Evolutionary conservation across 768 basidiomycete species (phyloP), one percentile per base, ranked within the genome.

Genomic region (Tricholoma flavovirens): DNA sequence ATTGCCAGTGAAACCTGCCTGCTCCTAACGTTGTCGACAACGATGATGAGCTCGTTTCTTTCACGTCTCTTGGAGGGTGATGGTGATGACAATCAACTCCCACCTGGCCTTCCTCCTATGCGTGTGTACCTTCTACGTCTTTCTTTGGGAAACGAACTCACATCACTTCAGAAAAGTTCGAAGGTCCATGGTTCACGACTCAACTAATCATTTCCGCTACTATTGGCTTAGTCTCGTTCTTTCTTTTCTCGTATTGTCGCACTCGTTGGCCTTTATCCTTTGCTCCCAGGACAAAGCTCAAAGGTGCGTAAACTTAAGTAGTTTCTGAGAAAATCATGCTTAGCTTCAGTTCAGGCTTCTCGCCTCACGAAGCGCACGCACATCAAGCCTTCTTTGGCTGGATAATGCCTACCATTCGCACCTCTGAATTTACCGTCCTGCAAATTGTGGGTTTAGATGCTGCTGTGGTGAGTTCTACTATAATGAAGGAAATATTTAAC

Each of bases 391-490:
- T 97, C 74, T 93, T 97, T 71, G 93, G 93, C 22, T 99, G 97
- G 96, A 90, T 99, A 52, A 72, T 96, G 62, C 96, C 96, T 1
- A 98, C 96, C 0, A 79, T 98, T 42, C 76, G 81, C 56, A 93
- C 88, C 0, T 94, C 91, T 45, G 96, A 99, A 67, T 94, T 91
- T 58, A 89, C 93, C 0, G 84, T 99, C 3, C 77, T 99, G 2
- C 94, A 98, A 70, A 96, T 97, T 50, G 96, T 99, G 11, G 96
- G 96, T 0, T 74, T 99, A 40, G 96, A 99, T 70, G 96, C 96
- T 40, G 95, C 93, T 2, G 97, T 98, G 63, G 93, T 93, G 66
- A 64, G 91, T 78, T 12, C 43, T 9, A 30, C 15, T 29, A 45
- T n/a, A 15, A 26, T 26, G 2, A 24, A 10, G 9, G 38, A 26